Evolutionary conservation across 2,329 filamentous ascomycete species (phyloP), one percentile per base, ranked within the genome.

Genomic region (Orbilia blumenaviensis): DNA sequence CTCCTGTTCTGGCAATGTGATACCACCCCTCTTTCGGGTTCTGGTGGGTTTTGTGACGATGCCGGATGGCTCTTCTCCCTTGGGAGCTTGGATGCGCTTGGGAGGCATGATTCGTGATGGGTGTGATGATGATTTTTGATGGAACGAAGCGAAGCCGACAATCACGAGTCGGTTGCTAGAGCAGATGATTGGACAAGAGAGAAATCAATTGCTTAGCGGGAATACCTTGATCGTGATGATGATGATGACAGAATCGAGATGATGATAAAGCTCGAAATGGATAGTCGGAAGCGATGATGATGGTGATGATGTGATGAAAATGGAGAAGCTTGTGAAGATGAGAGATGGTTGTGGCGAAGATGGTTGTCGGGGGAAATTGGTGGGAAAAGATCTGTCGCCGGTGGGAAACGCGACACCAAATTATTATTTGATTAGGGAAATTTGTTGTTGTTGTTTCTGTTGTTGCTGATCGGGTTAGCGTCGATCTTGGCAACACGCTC

Each of bases 361-460:
- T 64, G 27, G 27, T 48, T 16, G 62, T 48, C 9, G 61, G 12
- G 23, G 41, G 25, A 34, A 42, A 27, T 12, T 6, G 16, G 25
- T 38, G 44, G 60, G 29, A 23, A 27, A 42, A 34, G 48, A 23
- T 42, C 29, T 32, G 52, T 56, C 25, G 52, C 42, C 48, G 16
- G 50, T 12, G 54, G 32, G 52, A 58, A 71, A 74, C 69, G 69
- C 69, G 69, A 74, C 54, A 44, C 25, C 27, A 62, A 66, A 54
- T 62, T 74, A 48, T 46, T 61, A 27, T 52, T 66, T 66, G 29
- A 61, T 73, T 74, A 42, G n/a, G 52, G 50, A 25, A 44, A 71
- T 62, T 62, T 74, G 69, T 74, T 74, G 66, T 69, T 69, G 69
- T 74, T 66, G 69, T 66, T 73, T 73, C 68, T 66, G 42, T 73